Evolutionary conservation across 352 stramenopile species (phyloP).

Genomic region (Phytophthora rubi): DNA sequence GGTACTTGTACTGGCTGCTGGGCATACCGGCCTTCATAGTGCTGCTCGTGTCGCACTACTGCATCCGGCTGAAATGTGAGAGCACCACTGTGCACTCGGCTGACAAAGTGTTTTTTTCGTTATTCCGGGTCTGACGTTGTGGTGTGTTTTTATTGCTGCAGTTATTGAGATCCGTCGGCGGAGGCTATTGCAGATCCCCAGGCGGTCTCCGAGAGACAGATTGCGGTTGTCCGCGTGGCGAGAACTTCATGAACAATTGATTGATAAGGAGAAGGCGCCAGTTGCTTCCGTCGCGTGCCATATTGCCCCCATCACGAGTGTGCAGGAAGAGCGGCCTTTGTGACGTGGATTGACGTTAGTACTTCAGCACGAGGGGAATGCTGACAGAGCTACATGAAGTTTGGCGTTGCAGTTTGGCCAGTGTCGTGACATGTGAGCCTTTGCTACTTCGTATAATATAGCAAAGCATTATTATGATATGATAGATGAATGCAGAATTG

Average conservation of each 20-base stretch:
- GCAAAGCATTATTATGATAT: too few species aligned
- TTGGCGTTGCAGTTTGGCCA: background rate
- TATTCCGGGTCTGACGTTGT: background rate
- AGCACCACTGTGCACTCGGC: background rate
- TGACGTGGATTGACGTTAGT: background rate
- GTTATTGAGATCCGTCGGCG: constrained; percentile 19
- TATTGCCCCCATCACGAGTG: constrained; percentile 22
- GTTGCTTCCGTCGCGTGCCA: constrained; percentile 10
- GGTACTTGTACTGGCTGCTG: constrained; percentile 31
- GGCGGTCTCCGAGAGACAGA: constrained; percentile 21
- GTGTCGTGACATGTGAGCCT: constrained; percentile 6
- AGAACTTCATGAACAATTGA: constrained; percentile 38
- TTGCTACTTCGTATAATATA: background rate
- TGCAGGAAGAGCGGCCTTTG: constrained; percentile 11
- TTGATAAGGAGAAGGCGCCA: constrained; percentile 40
- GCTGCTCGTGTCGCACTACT: constrained; percentile 28
- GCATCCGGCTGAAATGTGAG: constrained; percentile 33
- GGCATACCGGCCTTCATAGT: constrained; percentile 22
- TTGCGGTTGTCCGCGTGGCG: constrained; percentile 44
- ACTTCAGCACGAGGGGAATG: constrained; percentile 18
- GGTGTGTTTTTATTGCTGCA: constrained; percentile 3
- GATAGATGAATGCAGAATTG: background rate
- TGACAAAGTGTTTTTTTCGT: too few species aligned
- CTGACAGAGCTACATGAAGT: constrained; percentile 5
- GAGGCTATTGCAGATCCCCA: constrained; percentile 22